A percentile compares a stretch with the other conserved stretches of the same genome.
Evolutionary conservation across 306 rosid species (phyloP).

Genomic region (Aeschynomene evenia): DNA sequence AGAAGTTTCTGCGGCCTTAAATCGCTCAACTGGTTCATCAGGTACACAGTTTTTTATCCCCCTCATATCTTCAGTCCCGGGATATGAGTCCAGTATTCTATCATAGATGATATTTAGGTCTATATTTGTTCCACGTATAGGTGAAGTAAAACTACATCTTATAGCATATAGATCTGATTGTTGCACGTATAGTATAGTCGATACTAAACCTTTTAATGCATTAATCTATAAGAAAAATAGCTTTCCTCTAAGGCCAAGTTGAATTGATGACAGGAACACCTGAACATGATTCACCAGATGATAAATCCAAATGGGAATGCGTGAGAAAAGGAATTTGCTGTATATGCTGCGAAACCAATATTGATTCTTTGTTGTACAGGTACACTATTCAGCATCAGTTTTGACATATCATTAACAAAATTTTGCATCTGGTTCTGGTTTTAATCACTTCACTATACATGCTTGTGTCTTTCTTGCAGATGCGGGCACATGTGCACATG

Average conservation of each 20-base stretch:
- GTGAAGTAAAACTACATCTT: too few relatives aligned
- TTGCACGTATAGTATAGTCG: too few relatives aligned
- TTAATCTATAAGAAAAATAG: neutral
- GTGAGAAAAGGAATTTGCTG: constrained; percentile 95
- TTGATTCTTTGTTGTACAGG: constrained; percentile 96
- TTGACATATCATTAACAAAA: constrained; percentile 3
- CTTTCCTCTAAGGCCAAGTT: constrained; percentile 11
- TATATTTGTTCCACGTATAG: too few relatives aligned
- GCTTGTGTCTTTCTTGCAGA: constrained; percentile 42
- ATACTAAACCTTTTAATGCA: neutral
- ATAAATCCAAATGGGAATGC: constrained; percentile 78
- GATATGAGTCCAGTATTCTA: too few relatives aligned
- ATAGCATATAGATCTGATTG: too few relatives aligned
- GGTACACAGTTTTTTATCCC: constrained; percentile 43
- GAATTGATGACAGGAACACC: constrained; percentile 45
- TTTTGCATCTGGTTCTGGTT: constrained; percentile 6
- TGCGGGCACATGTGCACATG: constrained; percentile 99
- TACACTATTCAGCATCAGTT: constrained; percentile 26
- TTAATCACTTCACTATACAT: constrained; percentile 4
- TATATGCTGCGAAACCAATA: constrained; percentile 64
- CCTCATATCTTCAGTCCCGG: neutral
- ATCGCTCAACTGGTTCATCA: constrained; percentile 65
- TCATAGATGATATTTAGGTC: too few relatives aligned
- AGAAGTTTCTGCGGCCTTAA: constrained; percentile 95
- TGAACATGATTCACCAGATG: constrained; percentile 49